These are phyloP conservation scores for Fusarium humuli DNA, from an alignment of 2,329 filamentous ascomycete species.

Conservation along the genomic window DNA sequence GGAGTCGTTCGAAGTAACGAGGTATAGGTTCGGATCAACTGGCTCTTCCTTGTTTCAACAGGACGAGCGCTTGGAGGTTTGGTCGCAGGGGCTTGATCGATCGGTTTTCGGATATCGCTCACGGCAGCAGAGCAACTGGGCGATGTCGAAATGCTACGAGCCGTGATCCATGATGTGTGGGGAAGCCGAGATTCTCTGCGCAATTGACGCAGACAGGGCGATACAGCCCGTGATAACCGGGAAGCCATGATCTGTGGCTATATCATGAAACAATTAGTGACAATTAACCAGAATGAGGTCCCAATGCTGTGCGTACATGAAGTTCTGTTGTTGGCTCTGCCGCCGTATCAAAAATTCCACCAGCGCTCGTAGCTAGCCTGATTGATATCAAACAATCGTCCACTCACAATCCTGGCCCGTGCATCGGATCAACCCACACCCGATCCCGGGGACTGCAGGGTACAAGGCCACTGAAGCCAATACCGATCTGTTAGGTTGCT, in stretches of 20 bases:
- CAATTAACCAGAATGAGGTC: neutral
- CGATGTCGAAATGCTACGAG: conserved; percentile 47
- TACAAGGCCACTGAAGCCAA: conserved; percentile 28
- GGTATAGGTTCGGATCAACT: conserved; percentile 86
- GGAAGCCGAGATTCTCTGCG: conserved; percentile 27
- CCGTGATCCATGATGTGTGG: conserved; percentile 35
- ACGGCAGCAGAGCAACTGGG: conserved; percentile 43
- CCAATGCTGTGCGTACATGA: conserved; percentile 22
- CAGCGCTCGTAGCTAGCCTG: conserved; percentile 3
- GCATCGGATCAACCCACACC: conserved; percentile 44
- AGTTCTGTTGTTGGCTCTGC: conserved; percentile 17
- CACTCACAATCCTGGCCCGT: conserved; percentile 22
- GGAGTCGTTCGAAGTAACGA: conserved; percentile 88
- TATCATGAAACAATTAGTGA: conserved; percentile 1
- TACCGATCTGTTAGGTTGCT: conserved; percentile 22
- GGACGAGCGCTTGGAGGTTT: conserved; percentile 91
- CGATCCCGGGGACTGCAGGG: conserved; percentile 33
- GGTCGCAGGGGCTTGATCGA: conserved; percentile 69
- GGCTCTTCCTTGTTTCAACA: conserved; percentile 88
- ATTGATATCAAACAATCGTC: conserved; percentile 20
- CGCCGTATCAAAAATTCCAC: conserved; percentile 41
- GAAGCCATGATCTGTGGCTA: conserved; percentile 36
- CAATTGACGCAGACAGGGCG: conserved; percentile 46
- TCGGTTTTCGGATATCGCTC: conserved; percentile 51
- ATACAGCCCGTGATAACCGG: conserved; percentile 35